Base-by-base conservation (phyloP, 371 early-diverging fungal species). In the Mortierella polycephala region DNA sequence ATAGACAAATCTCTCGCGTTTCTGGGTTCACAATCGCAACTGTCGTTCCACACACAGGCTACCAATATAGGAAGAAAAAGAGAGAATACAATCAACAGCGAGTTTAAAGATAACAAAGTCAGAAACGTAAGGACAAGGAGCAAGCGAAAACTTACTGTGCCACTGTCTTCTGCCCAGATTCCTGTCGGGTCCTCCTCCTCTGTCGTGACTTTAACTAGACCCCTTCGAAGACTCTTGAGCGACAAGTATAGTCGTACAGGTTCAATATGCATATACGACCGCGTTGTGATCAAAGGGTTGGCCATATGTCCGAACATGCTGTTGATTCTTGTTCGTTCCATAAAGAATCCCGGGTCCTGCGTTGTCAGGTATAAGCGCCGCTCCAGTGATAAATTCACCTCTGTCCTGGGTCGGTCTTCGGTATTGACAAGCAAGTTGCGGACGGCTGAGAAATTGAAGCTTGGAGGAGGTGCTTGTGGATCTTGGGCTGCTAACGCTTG, bases 21-120 rank as follows among this genome's bases (percentile, higher is more conserved):
- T 84, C 86, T 2, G 95, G 94, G 60, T 96, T 89, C 45, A 95
- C 94, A 66, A 96, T 93, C 21, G 94, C 96, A 6, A 94, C 88
- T 83, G 93, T 92, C 0, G 96, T 93, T 67, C 91, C 80, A 30
- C 80, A 79, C 23, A 79, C 68, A 10, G 80, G 80, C 80, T 79
- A 66, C 0, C 30, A 4, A 30, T 30, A 30, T 30, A 30, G 30
- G 30, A 4, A 21, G 10, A 7, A 42, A 14, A 7, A 5, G n/a
- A 21, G 1, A 45, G 39, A 54, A 30, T 7, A 40, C 12, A 23
- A 10, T 1, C 40, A 47, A 20, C 21, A 42, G 16, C 39, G 39
- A n/a, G 23, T 9, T 30, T 14, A 64, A 69, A 7, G 14, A 30
- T 30, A 30, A 7, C 21, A 41, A 16, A 20, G 51, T 18, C 10